Evolutionary conservation across 2,329 filamentous ascomycete genomes (phyloP), one percentile per base, ranked within the genome.

Genomic region (Nothopassalora personata): DNA sequence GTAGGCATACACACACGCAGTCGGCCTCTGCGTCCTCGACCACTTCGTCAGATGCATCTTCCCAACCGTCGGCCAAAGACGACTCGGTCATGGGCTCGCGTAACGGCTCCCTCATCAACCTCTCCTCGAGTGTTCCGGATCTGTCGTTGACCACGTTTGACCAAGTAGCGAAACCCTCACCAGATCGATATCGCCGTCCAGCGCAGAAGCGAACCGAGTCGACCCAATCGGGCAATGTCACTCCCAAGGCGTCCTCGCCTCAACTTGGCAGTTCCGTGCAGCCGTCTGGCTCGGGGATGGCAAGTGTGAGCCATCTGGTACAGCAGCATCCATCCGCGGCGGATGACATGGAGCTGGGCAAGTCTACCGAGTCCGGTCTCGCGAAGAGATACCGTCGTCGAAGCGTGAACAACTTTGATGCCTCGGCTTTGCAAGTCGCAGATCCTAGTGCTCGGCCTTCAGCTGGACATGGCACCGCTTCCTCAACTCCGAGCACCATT

Each of bases 141-240:
- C 64, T 86, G 72, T 75, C 80, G 66, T 69, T 87, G 76, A 74
- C 77, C 30, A 65, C 77, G n/a, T 78, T 81, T 54, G 81, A 86
- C 46, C 79, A 81, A 4, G 79, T 84, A 23, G 75, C 79, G 49
- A 91, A 91, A 68, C 79, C 86, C 23, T 86, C 89, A 1, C 90
- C 90, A 1, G 91, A 96, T 72, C 85, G 93, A 60, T 97, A 97
- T 72, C 84, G 91, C 67, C 87, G 91, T 60, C 80, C 80, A 57
- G 79, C 82, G 59, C 82, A 83, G 65, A 79, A 69, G 54, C 69
- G 83, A 60, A 75, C 77, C 15, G 84, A 85, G 65, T 81, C 49
- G 27, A 51, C n/a, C 10, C 49, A 51, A n/a, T 51, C 76, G 64
- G 77, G 70, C 67, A 74, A 66, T 52, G 67, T 69, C 62, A 71